Evolutionary conservation across 768 basidiomycete species (phyloP), one percentile per base, ranked within the genome.

Genomic region (Termitomyces bulborhizus): DNA sequence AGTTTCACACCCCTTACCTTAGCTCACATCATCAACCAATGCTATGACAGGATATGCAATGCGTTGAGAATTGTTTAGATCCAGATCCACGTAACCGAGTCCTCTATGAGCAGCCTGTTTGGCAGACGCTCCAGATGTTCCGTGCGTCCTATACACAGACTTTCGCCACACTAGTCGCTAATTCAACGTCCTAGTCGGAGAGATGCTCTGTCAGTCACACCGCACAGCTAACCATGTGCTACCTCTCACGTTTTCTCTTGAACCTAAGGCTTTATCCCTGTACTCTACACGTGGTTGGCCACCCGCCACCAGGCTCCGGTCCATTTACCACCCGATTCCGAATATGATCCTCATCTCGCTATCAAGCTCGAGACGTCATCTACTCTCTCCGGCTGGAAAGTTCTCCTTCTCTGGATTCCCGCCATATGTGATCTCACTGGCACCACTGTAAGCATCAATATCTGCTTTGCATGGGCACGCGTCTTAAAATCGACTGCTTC

Each of bases 41-140:
- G 43, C 29, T 29, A 16, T 43, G 46, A 32, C 57, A 89, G 86
- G 96, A 98, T 69, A 96, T 97, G 91, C 93, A 97, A 84, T 98
- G 96, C 66, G 95, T 98, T 43, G 93, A 93, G 78, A 90, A 95
- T 69, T 98, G 96, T 68, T 68, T 69, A 46, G 79, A 85, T 60
- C 80, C 80, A 37, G 74, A 90, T 69, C 80, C 85, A 2, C 58
- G 64, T 3, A 73, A 75, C 36, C 83, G 80, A 53, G 77, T 93
- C 47, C 79, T 91, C 31, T 98, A 90, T 68, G 94, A 98, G 65
- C 96, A 98, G 68, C 94, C 93, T 4, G 92, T 96, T 26, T 90
- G 92, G 89, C 91, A 93, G 70, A 91, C 84, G 13, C 78, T 93
- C 40, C 89, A 91, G 69, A 93, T 92, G 90, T 92, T 91, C 71